A percentile compares a stretch with the other conserved stretches of the same genome.
Evolutionary conservation across 2,329 filamentous ascomycete genomes (phyloP).

Genomic region (Endocalyx cinctus): DNA sequence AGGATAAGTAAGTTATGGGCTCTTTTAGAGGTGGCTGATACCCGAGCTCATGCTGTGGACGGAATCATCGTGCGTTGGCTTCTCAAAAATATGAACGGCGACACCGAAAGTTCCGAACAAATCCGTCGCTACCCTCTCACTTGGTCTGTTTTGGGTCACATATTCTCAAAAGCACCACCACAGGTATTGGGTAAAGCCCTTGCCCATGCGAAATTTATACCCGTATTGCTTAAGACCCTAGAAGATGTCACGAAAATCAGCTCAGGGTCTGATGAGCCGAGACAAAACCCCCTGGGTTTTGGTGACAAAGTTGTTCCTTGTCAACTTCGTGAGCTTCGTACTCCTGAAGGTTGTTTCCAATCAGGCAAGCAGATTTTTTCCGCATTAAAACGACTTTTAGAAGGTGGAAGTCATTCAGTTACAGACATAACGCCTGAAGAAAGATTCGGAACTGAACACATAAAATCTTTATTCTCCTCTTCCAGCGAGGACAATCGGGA

Average conservation of each 20-base stretch:
- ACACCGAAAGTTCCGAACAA: conserved; percentile 42
- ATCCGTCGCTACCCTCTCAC: conserved; percentile 51
- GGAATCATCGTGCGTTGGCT: conserved; percentile 59
- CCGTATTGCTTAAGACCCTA: conserved; percentile 61
- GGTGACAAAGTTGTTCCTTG: conserved; percentile 32
- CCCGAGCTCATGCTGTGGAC: conserved; percentile 48
- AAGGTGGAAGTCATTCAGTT: conserved; percentile 34
- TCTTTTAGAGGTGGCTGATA: conserved; percentile 37
- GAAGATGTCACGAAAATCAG: conserved; percentile 46
- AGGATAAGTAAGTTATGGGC: conserved; percentile 48
- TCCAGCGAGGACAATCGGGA: conserved; percentile 43
- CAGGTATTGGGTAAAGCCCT: conserved; percentile 68
- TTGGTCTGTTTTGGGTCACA: conserved; percentile 58
- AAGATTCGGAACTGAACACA: conserved; percentile 53
- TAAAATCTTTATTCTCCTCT: conserved; percentile 52
- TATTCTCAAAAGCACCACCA: conserved; percentile 61
- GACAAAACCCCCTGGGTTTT: too few relatives aligned
- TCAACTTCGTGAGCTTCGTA: conserved; percentile 35
- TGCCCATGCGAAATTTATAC: conserved; percentile 63
- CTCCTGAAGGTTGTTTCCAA: conserved; percentile 36
- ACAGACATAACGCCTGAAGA: conserved; percentile 30
- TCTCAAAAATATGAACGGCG: conserved; percentile 55
- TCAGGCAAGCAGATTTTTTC: conserved; percentile 45
- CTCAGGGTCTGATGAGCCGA: too few relatives aligned
- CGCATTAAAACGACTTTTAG: conserved; percentile 42